Base-by-base conservation (phyloP, 495 filamentous ascomycete species). In the Aspergillus hancockii region DNA sequence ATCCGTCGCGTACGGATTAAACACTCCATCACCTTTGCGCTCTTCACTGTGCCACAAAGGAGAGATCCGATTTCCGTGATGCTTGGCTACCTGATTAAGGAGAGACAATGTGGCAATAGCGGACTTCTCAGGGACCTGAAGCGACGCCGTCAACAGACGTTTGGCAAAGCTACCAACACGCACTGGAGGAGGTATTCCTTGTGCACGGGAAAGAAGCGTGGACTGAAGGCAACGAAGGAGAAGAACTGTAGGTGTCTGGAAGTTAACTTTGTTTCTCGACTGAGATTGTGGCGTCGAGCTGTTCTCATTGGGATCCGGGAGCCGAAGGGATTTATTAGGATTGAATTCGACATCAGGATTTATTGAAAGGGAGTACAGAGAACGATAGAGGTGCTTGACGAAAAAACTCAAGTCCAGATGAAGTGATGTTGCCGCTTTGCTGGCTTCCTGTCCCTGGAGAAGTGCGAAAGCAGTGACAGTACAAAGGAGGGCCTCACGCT, bases 381-480 rank as follows among this genome's bases (percentile, higher is more conserved):
- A 88, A 54, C 86, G 85, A 80, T 96, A 98, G 45, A 98, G 90
- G 70, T 97, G 90, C 32, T 88, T 89, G 68, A 89, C 90, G 82
- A 98, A 98, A 83, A 93, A 97, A 65, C 86, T 89, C 21, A 98
- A 84, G 71, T 98, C 95, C 31, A 98, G 86, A 61, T 91, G 87
- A 3, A 97, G 84, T 9, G 75, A 65, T 18, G 75, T 70, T 58
- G 89, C 88, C 3, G 90, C 86, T 64, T 79, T 81, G 64, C 77
- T 77, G 55, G 75, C 83, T 63, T 94, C 90, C 76, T 98, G 94
- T 50, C 94, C 93, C 62, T 91, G 86, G 50, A 98, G 83, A 1
- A 98, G 84, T 10, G 93, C 90, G 69, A 98, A 97, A 16, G 95
- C 95, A 4, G 94, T 98, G 68, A 91, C 89, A 51, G 91, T 93